These are phyloP conservation scores for Dichotomopilus funicola DNA, from an alignment of 2,329 filamentous ascomycete species.

Conservation along the genomic window DNA sequence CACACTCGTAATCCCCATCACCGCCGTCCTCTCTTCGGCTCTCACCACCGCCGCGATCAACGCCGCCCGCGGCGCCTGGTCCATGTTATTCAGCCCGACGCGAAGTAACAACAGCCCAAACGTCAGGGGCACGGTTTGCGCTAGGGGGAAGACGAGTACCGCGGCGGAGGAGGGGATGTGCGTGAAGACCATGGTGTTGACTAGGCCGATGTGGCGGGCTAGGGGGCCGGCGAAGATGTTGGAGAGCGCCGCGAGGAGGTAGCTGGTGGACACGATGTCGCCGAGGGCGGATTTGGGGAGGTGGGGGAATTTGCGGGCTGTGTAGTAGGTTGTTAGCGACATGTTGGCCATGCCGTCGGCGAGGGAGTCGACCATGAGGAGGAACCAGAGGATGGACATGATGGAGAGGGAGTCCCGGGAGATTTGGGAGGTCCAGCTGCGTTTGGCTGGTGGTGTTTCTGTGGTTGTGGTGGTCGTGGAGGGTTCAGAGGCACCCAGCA, in stretches of 20 bases:
- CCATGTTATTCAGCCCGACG: slow-evolving; percentile 60
- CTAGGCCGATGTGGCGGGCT: slow-evolving; percentile 50
- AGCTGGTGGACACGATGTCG: slow-evolving; percentile 48
- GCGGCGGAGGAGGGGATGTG: slow-evolving; percentile 57
- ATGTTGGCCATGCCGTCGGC: slow-evolving; percentile 60
- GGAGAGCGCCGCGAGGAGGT: slow-evolving; percentile 48
- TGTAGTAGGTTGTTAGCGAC: slow-evolving; percentile 52
- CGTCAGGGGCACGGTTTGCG: slow-evolving; percentile 44
- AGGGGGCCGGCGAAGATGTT: slow-evolving; percentile 53
- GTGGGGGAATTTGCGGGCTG: slow-evolving; percentile 47
- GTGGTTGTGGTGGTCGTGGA: neutral
- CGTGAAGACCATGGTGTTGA: slow-evolving; percentile 60
- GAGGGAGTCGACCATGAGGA: slow-evolving; percentile 57
- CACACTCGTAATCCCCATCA: slow-evolving; percentile 62
- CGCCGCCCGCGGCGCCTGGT: slow-evolving; percentile 59
- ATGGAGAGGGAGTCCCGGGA: slow-evolving; percentile 49
- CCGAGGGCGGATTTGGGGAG: slow-evolving; percentile 52
- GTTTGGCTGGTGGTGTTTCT: slow-evolving; percentile 19
- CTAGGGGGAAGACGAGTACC: slow-evolving; percentile 53
- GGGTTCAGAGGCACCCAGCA: too few species aligned
- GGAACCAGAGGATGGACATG: slow-evolving; percentile 60
- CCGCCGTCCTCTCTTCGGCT: slow-evolving; percentile 58
- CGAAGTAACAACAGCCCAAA: slow-evolving; percentile 52
- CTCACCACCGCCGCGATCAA: slow-evolving; percentile 62
- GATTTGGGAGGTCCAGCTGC: slow-evolving; percentile 45